Evolutionary conservation across 441 rosid genomes (phyloP).

Genomic region (Syzygium syzygioides): DNA sequence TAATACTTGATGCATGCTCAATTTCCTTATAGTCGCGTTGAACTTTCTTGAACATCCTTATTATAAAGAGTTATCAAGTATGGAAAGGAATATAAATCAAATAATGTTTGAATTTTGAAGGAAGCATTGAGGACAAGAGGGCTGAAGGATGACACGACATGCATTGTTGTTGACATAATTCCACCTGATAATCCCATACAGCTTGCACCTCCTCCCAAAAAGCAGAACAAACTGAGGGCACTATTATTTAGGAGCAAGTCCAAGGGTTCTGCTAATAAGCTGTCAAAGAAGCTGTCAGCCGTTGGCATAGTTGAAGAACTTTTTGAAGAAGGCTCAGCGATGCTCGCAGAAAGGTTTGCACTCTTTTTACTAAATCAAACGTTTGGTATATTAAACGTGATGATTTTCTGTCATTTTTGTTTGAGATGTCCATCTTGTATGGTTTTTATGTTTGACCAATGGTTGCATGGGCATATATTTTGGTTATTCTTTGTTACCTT

Average conservation of each 20-base stretch:
- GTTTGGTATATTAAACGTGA: neutral
- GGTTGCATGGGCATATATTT: neutral
- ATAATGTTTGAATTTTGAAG: constrained; percentile 19
- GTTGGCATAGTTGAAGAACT: constrained; percentile 80
- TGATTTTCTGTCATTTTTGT: neutral
- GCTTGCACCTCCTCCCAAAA: constrained; percentile 41
- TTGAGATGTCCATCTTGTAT: neutral
- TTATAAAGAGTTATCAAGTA: neutral
- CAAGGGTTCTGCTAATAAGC: constrained; percentile 38
- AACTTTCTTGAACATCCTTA: neutral
- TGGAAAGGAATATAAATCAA: neutral
- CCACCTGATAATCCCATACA: constrained; percentile 54
- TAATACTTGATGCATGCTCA: neutral
- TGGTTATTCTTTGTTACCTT: neutral
- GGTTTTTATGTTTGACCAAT: neutral
- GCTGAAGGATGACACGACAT: constrained; percentile 84
- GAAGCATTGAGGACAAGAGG: constrained; percentile 78
- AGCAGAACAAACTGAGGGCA: constrained; percentile 48
- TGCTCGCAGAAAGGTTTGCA: constrained; percentile 81
- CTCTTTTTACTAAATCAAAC: neutral
- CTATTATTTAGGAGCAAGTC: constrained; percentile 54
- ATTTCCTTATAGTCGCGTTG: constrained; percentile 1
- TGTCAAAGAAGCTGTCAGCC: constrained; percentile 59
- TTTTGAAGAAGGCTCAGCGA: constrained; percentile 94
- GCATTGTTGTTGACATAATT: constrained; percentile 80